Evolutionary conservation across 2,329 filamentous ascomycete genomes (phyloP).

Genomic region (Penicillium occitanis): DNA sequence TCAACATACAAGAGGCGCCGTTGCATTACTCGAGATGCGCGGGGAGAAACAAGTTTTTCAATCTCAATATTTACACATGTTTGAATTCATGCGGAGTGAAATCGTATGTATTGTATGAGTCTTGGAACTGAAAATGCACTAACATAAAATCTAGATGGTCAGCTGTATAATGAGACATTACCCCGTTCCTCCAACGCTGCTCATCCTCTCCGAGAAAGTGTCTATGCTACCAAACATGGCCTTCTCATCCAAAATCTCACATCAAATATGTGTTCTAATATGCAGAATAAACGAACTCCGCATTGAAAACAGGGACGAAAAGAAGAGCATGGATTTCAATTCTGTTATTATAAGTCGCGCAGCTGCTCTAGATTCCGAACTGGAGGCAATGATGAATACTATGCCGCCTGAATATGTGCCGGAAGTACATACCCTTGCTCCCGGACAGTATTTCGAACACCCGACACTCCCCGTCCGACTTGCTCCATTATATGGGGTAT

Average conservation of each 20-base stretch:
- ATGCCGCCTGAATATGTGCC: constrained; percentile 33
- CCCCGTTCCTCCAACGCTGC: constrained; percentile 33
- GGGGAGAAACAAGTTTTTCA: constrained; percentile 40
- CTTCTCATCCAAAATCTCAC: constrained; percentile 27
- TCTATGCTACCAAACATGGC: constrained; percentile 20
- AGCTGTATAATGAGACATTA: constrained; percentile 37
- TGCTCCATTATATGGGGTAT: constrained; percentile 50
- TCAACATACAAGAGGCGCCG: constrained; percentile 60
- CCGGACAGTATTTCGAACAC: constrained; percentile 38
- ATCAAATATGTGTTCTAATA: constrained; percentile 35
- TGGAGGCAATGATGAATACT: constrained; percentile 34
- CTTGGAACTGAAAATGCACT: not conserved
- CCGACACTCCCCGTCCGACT: constrained; percentile 25
- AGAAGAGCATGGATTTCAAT: not conserved
- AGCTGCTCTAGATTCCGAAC: constrained; percentile 35
- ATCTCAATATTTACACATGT: constrained; percentile 51
- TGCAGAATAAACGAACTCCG: constrained; percentile 33
- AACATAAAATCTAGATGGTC: constrained; percentile 31
- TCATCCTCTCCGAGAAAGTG: constrained; percentile 34
- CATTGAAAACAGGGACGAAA: constrained; percentile 25
- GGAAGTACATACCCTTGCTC: constrained; percentile 25
- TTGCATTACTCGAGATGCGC: constrained; percentile 56
- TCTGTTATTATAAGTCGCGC: constrained; percentile 34
- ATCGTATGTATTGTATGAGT: constrained; percentile 45
- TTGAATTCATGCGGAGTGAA: constrained; percentile 58